phyloP scores from a whole-genome alignment of 805 yeast species.

The Barnettozyma sp. region DNA sequence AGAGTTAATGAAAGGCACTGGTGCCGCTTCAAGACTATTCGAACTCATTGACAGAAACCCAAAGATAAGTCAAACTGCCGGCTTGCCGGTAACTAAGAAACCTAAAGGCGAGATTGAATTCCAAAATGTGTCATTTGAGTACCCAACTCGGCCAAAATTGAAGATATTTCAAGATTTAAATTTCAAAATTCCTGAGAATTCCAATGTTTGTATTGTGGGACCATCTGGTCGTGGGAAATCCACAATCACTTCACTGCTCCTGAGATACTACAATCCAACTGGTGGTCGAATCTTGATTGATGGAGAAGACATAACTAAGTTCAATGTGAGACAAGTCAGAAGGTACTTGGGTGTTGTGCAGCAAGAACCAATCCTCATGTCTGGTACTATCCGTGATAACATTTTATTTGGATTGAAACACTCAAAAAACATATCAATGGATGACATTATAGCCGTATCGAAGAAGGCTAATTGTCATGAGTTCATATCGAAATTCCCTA shows the following conservation, averaged over 20 bases:
- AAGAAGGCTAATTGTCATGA: slow-evolving; percentile 49
- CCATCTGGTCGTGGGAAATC: slow-evolving; percentile 92
- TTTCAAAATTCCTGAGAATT: slow-evolving; percentile 45
- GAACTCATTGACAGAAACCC: slow-evolving; percentile 80
- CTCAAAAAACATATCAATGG: slow-evolving; percentile 39
- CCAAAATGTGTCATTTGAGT: slow-evolving; percentile 60
- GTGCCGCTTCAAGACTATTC: slow-evolving; percentile 89
- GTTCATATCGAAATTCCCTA: slow-evolving; percentile 53
- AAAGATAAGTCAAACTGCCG: slow-evolving; percentile 56
- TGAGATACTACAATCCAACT: slow-evolving; percentile 46
- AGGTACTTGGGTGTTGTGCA: slow-evolving; percentile 63
- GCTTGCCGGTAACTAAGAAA: slow-evolving; percentile 36
- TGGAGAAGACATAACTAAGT: slow-evolving; percentile 41
- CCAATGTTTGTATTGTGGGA: slow-evolving; percentile 72
- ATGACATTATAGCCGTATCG: slow-evolving; percentile 39
- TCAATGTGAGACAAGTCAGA: slow-evolving; percentile 49
- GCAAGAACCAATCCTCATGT: slow-evolving; percentile 71
- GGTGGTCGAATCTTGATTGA: slow-evolving; percentile 43
- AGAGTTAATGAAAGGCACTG: slow-evolving; percentile 95
- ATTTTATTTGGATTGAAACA: slow-evolving; percentile 54
- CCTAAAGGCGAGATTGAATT: slow-evolving; percentile 50
- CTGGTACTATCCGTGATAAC: slow-evolving; percentile 77
- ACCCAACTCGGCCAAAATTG: slow-evolving; percentile 82
- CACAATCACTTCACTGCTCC: slow-evolving; percentile 56
- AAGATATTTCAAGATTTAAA: slow-evolving; percentile 42